These are phyloP conservation scores for Lithocarpus polystachyus DNA, from an alignment of 306 rosid genomes.

Conservation along the genomic window DNA sequence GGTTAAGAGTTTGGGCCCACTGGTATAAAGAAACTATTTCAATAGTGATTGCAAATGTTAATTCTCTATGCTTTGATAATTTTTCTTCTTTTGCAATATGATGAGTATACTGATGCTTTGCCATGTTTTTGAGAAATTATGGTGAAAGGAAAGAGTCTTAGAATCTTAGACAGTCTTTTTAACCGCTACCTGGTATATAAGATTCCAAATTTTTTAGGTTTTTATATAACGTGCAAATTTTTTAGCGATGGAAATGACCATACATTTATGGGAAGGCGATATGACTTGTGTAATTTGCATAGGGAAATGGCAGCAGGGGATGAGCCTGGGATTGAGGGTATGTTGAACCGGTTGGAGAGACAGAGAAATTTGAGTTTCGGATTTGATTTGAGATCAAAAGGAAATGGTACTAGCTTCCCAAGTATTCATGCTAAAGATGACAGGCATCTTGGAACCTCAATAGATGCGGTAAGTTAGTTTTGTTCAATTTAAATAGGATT, in stretches of 20 bases:
- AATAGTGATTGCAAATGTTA: neutral
- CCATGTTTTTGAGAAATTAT: neutral
- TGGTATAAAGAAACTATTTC: no score
- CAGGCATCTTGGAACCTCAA: constrained; percentile 27
- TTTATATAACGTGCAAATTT: neutral
- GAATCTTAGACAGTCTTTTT: neutral
- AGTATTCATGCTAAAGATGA: constrained; percentile 28
- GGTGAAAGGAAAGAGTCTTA: neutral
- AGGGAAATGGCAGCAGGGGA: constrained; percentile 48
- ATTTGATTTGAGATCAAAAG: constrained; percentile 35
- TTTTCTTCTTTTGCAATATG: neutral
- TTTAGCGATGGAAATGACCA: neutral
- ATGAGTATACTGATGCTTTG: neutral
- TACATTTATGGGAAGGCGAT: neutral
- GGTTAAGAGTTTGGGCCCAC: neutral
- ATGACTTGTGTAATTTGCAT: constrained; percentile 12
- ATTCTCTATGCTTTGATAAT: neutral
- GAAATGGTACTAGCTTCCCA: constrained; percentile 8
- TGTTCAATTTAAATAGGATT: neutral
- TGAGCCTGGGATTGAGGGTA: constrained; percentile 85
- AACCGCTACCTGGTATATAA: neutral
- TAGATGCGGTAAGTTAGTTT: constrained; percentile 48
- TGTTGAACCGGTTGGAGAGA: constrained; percentile 77
- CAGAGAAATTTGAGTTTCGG: constrained; percentile 53
- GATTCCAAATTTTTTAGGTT: neutral